Base-by-base conservation (phyloP, 495 filamentous ascomycete species). In the Trichoderma reesei region DNA sequence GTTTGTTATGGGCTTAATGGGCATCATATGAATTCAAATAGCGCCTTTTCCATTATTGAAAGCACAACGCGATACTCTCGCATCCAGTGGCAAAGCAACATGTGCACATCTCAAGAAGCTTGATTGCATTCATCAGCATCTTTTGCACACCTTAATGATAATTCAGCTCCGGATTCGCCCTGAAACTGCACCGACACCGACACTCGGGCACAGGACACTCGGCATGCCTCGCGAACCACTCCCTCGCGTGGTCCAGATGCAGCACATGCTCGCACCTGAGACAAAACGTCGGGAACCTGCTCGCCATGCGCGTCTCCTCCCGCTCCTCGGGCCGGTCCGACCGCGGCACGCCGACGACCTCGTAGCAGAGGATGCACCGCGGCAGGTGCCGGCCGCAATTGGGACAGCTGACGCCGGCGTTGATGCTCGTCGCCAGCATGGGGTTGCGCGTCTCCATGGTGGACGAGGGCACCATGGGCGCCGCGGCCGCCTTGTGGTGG, bases 141-240 rank as follows among this genome's bases (percentile, higher is more conserved):
- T 8, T 1, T 26, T 2, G 42, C 14, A 14, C 56, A 14, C 56
- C 26, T 37, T 65, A 79, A 18, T 66, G 71, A 67, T 81, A 81
- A 63, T 74, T 76, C 69, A 80, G 59, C 72, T 80, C 79, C 61
- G 77, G 77, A 62, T 80, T 80, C 31, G 74, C 74, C 66, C 75
- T 69, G 56, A 76, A 76, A 68, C 83, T 84, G 77, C 94, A 98
- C 68, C 85, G 82, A 73, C 94, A 98, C 68, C 82, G 78, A 73
- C 94, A 98, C 68, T 94, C 92, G 1, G 91, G 87, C 20, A 96
- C 90, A 0, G 94, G 91, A 75, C 94, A 98, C 67, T 92, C 84
- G 62, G 78, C 81, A 73, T 95, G 88, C 62, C 83, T 80, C 39
- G 75, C 78, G 73, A 98, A 98, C 94, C 94, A 98, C 67, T 88